Percentiles rank a stretch among this genome's conserved stretches.
These are phyloP conservation scores for Prunus fruticosa DNA, from an alignment of 306 rosid genomes.

Conservation along the genomic window DNA sequence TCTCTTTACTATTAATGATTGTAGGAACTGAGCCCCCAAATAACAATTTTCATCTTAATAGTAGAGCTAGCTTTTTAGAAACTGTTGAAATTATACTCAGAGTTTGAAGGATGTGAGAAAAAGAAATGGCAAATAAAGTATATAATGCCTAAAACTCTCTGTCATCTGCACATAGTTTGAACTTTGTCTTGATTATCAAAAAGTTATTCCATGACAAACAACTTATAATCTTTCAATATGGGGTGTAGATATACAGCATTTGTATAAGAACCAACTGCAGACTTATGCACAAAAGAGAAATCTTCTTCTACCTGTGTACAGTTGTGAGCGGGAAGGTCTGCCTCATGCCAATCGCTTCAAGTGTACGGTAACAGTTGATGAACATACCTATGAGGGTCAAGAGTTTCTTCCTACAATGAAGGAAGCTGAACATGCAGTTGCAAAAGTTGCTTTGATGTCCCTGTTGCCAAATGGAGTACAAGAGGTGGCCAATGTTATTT, in stretches of 20 bases:
- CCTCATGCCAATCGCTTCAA: slow-evolving; percentile 68
- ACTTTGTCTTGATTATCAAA: not conserved
- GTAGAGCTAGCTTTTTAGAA: not conserved
- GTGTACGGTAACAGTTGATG: slow-evolving; percentile 64
- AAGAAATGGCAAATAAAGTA: not conserved
- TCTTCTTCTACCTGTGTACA: slow-evolving; percentile 53
- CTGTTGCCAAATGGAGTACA: slow-evolving; percentile 42
- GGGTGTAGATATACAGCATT: slow-evolving; percentile 40
- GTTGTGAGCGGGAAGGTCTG: slow-evolving; percentile 78
- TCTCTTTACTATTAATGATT: not conserved
- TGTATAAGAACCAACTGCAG: slow-evolving; percentile 72
- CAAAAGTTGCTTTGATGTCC: slow-evolving; percentile 65
- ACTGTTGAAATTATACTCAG: not conserved
- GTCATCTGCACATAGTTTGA: not conserved
- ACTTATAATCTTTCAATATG: not conserved
- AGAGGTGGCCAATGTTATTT: slow-evolving; percentile 42
- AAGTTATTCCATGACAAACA: not conserved
- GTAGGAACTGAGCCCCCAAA: not conserved
- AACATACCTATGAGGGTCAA: slow-evolving; percentile 53
- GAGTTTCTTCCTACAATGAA: slow-evolving; percentile 51
- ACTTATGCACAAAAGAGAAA: slow-evolving; percentile 59
- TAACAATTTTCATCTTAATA: not conserved
- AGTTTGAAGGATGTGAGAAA: not conserved
- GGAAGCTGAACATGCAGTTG: slow-evolving; percentile 93
- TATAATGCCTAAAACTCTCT: not conserved